Evolutionary conservation across 257 asterid genomes (phyloP).

Genomic region (Leptodermis oblonga): DNA sequence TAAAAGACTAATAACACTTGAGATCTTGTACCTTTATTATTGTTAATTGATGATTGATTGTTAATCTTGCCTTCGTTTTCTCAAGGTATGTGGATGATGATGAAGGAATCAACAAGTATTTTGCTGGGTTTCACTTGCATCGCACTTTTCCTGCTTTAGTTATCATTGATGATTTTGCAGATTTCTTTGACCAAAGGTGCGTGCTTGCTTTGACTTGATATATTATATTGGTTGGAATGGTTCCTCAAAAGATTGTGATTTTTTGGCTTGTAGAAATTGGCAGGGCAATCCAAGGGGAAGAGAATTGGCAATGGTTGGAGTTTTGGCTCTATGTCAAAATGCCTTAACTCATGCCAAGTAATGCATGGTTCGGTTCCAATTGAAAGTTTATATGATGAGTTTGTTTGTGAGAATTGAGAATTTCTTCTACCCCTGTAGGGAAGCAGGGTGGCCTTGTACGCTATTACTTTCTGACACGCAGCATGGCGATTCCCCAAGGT

Average conservation of each 20-base stretch:
- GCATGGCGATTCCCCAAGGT: slow-evolving; percentile 68
- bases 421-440: slow-evolving; percentile 26
- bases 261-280: slow-evolving; percentile 53
- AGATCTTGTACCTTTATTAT: not conserved
- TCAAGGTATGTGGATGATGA: slow-evolving; percentile 75
- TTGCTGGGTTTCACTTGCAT: slow-evolving; percentile 87
- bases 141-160: slow-evolving; percentile 50
- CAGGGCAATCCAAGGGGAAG: slow-evolving; percentile 73
- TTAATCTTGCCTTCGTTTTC: not conserved
- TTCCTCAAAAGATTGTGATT: not conserved
- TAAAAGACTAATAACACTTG: slow-evolving; percentile 16
- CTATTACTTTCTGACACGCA: slow-evolving; percentile 76
- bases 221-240: no score
- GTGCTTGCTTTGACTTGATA: not conserved
- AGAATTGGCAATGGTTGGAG: slow-evolving; percentile 83
- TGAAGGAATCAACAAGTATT: slow-evolving; percentile 72
- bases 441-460: slow-evolving; percentile 40
- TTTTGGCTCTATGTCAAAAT: slow-evolving; percentile 61
- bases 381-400: no score
- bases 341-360: slow-evolving; percentile 72
- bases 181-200: slow-evolving; percentile 71
- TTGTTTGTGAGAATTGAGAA: no score
- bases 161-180: slow-evolving; percentile 73
- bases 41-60: not conserved
- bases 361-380: slow-evolving; percentile 20